These are phyloP conservation scores for baker's yeast (Saccharomyces cerevisiae) DNA, from an alignment of 805 yeast genomes.

Conservation along the genomic window DNA sequence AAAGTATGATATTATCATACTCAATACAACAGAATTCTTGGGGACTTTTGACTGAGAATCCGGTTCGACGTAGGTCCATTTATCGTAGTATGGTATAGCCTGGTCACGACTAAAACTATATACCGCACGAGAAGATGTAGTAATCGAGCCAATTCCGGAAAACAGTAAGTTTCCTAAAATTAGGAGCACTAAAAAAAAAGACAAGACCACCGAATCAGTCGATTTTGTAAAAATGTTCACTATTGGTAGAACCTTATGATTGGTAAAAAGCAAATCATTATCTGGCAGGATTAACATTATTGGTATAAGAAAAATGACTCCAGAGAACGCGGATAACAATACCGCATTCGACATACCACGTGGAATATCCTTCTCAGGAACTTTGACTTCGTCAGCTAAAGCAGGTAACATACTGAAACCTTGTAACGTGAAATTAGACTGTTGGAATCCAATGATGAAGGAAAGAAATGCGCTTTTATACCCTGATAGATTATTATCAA, in stretches of 20 bases:
- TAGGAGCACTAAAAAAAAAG: slow-evolving; percentile 58
- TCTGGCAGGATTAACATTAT: slow-evolving; percentile 67
- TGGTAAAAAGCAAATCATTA: slow-evolving; percentile 44
- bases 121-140: slow-evolving; percentile 77
- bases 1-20: slow-evolving; percentile 52
- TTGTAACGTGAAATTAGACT: slow-evolving; percentile 69
- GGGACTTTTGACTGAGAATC: slow-evolving; percentile 53
- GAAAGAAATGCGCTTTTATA: slow-evolving; percentile 60
- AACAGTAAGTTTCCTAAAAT: slow-evolving; percentile 63
- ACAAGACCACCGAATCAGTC: slow-evolving; percentile 59
- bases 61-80: slow-evolving; percentile 60
- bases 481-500: slow-evolving; percentile 67
- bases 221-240: slow-evolving; percentile 66
- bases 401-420: slow-evolving; percentile 80
- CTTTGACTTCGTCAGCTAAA: slow-evolving; percentile 72
- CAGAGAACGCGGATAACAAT: slow-evolving; percentile 55
- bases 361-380: slow-evolving; percentile 68
- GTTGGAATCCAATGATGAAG: slow-evolving; percentile 69
- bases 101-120: slow-evolving; percentile 78
- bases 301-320: slow-evolving; percentile 65
- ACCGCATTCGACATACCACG: slow-evolving; percentile 64
- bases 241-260: slow-evolving; percentile 66
- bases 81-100: slow-evolving; percentile 57
- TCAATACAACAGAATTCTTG: slow-evolving; percentile 55
- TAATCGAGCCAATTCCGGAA: slow-evolving; percentile 71